Evolutionary conservation across 2,329 filamentous ascomycete genomes (phyloP).

Genomic region (Trichoderma sp.): DNA sequence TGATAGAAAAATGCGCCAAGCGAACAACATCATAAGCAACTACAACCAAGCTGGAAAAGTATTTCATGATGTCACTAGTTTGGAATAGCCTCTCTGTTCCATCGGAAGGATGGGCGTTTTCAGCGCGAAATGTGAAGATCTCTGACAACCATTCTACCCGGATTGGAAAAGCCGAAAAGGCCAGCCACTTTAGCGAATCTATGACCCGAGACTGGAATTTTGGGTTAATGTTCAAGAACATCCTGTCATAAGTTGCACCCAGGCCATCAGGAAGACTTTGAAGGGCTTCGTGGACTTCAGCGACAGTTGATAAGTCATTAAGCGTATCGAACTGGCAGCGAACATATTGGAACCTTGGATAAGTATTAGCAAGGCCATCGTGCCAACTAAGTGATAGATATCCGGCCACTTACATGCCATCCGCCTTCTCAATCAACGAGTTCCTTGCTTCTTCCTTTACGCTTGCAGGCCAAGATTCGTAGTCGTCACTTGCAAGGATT

Average conservation of each 20-base stretch:
- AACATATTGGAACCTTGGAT: slow-evolving; percentile 24
- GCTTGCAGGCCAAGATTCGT: slow-evolving; percentile 8
- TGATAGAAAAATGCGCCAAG: slow-evolving; percentile 27
- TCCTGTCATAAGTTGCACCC: slow-evolving; percentile 25
- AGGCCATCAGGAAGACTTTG: slow-evolving; percentile 20
- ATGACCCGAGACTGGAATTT: neutral
- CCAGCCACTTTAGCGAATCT: slow-evolving; percentile 25
- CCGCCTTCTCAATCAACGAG: slow-evolving; percentile 14
- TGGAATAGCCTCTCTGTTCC: neutral
- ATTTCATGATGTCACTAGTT: slow-evolving; percentile 6
- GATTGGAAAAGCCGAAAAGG: neutral
- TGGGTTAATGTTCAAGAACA: neutral
- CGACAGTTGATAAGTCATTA: neutral
- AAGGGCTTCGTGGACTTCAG: neutral
- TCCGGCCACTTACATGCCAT: slow-evolving; percentile 17
- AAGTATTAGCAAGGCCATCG: neutral
- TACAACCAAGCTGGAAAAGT: slow-evolving; percentile 19
- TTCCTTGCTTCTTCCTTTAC: neutral
- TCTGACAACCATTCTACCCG: neutral
- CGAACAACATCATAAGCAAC: neutral
- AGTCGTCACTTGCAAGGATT: neutral
- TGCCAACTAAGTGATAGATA: neutral
- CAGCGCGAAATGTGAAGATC: slow-evolving; percentile 20
- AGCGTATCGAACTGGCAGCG: slow-evolving; percentile 4
- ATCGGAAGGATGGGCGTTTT: neutral